phyloP scores from a whole-genome alignment of 805 yeast genomes.

The Ogataea parapolymorpha region DNA sequence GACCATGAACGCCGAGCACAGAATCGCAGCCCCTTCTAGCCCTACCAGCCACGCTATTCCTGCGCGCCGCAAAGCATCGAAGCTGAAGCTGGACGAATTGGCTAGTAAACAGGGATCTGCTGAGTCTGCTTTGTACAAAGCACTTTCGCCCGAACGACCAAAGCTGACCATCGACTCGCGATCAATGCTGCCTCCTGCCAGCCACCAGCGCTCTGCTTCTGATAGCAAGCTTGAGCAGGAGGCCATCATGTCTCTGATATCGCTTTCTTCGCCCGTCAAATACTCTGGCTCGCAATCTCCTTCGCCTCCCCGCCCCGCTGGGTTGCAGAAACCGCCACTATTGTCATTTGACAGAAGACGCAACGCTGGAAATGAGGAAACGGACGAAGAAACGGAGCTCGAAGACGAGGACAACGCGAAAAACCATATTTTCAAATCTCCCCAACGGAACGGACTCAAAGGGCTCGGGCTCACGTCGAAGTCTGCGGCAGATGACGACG shows the following conservation, averaged over 20 bases:
- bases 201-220: constrained; percentile 15
- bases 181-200: constrained; percentile 8
- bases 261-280: constrained; percentile 49
- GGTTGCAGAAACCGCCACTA: constrained; percentile 9
- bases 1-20: constrained; percentile 1
- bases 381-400: constrained; percentile 21
- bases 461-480: constrained; percentile 17
- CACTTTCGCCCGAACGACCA: constrained; percentile 24
- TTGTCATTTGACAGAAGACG: constrained; percentile 5
- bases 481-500: constrained; percentile 23
- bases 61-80: constrained; percentile 16
- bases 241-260: constrained; percentile 53
- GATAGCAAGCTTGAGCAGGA: constrained; percentile 45
- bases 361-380: constrained; percentile 4
- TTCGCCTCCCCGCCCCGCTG: constrained; percentile 17
- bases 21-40: constrained; percentile 5
- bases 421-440: neutral
- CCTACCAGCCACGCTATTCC: constrained; percentile 5
- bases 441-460: constrained; percentile 7
- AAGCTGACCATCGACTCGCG: constrained; percentile 13
- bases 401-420: constrained; percentile 14
- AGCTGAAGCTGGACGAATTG: constrained; percentile 29
- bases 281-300: constrained; percentile 28
- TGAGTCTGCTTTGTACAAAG: constrained; percentile 23
- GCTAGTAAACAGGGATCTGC: constrained; percentile 28